phyloP scores from a whole-genome alignment of 2,329 filamentous ascomycete species.

The Pyricularia pennisetigena region DNA sequence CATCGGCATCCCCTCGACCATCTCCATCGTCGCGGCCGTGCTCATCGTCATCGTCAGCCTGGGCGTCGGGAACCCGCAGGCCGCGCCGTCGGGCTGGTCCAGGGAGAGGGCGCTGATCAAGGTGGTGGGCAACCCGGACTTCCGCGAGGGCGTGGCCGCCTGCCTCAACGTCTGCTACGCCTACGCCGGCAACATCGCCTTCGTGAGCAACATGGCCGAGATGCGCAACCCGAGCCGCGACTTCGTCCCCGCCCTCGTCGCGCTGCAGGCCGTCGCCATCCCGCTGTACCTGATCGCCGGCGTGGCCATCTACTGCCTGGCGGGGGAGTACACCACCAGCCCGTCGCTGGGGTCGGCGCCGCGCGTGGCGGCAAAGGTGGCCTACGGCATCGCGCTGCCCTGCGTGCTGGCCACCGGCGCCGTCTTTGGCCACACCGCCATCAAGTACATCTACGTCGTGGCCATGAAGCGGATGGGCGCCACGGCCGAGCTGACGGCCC shows the following conservation, averaged over 20 bases:
- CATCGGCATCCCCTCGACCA: constrained; percentile 1
- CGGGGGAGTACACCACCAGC: background rate
- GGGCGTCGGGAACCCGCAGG: background rate
- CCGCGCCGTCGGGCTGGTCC: background rate
- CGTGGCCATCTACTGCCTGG: constrained; percentile 2
- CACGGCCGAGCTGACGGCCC: constrained; percentile 1
- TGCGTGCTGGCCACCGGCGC: constrained; percentile 1
- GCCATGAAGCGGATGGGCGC: constrained; percentile 2
- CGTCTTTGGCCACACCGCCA: constrained; percentile 3
- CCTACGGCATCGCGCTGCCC: constrained; percentile 2
- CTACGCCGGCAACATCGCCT: constrained; percentile 4
- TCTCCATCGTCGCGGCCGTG: constrained; percentile 3
- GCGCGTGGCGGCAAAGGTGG: background rate
- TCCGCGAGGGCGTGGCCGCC: constrained; percentile 3
- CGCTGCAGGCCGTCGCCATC: background rate
- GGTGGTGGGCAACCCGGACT: background rate
- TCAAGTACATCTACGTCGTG: constrained; percentile 5
- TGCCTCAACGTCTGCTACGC: constrained; percentile 3
- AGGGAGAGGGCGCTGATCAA: background rate
- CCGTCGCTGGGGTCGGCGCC: background rate
- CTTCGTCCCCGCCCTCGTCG: background rate
- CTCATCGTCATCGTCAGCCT: constrained; percentile 5
- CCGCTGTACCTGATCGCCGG: constrained; percentile 2
- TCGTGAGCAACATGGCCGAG: constrained; percentile 5
- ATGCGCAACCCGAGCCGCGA: constrained; percentile 2